phyloP scores from a whole-genome alignment of 2,329 filamentous ascomycete genomes.

The Tolypocladium paradoxum region DNA sequence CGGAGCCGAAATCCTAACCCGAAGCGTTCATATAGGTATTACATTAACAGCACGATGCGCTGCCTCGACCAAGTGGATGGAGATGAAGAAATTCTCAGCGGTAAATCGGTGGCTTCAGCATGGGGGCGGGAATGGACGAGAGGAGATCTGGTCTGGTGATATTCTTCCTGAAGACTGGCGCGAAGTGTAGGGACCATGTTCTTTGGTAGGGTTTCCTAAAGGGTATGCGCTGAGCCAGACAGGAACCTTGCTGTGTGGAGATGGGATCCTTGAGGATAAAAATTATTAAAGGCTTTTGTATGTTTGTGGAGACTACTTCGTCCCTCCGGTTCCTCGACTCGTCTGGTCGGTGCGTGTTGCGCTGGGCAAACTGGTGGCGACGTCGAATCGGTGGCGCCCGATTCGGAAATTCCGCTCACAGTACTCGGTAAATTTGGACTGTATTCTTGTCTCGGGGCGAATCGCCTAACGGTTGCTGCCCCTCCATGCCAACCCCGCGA shows the following conservation, averaged over 20 bases:
- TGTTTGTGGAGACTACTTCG: too few relatives aligned
- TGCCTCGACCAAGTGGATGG: not conserved
- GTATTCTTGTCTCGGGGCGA: not conserved
- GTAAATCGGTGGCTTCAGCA: not conserved
- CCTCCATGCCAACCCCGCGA: not conserved
- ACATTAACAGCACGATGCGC: not conserved
- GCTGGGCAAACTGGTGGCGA: too few relatives aligned
- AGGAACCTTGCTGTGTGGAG: too few relatives aligned
- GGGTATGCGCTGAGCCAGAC: too few relatives aligned
- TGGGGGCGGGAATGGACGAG: too few relatives aligned
- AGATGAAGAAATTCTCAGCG: not conserved
- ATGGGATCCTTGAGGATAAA: too few relatives aligned
- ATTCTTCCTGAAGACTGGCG: not conserved
- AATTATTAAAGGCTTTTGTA: too few relatives aligned
- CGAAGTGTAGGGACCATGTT: not conserved
- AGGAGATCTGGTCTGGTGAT: not conserved
- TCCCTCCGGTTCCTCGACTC: too few relatives aligned
- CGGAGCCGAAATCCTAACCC: not conserved
- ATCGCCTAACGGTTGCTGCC: not conserved
- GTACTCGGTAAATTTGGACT: not conserved
- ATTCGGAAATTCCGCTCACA: constrained; percentile 1
- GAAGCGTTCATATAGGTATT: not conserved
- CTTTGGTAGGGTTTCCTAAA: not conserved
- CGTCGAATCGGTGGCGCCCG: not conserved
- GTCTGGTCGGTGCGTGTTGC: too few relatives aligned